Evolutionary conservation across 768 basidiomycete genomes (phyloP).

Genomic region (Pleurotus platypus): DNA sequence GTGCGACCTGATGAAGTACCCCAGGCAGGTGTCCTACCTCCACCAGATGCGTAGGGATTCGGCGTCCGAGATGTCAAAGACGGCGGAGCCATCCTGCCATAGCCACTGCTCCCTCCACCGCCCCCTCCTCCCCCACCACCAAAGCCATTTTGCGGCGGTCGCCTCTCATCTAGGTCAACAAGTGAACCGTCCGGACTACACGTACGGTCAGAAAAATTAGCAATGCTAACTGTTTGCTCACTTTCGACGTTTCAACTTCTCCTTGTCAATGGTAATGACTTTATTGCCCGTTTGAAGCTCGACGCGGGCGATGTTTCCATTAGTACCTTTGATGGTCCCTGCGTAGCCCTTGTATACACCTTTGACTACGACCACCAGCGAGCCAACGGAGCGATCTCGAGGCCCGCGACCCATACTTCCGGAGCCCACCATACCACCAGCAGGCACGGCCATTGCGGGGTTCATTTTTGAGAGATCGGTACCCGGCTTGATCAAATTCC

Average conservation of each 20-base stretch:
- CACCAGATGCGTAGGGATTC: constrained; percentile 57
- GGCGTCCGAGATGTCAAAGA: constrained; percentile 46
- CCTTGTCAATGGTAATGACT: constrained; percentile 81
- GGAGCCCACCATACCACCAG: constrained; percentile 78
- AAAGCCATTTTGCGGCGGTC: constrained; percentile 33
- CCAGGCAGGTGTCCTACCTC: constrained; percentile 57
- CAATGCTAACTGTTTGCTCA: constrained; percentile 33
- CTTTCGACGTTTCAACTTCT: constrained; percentile 70
- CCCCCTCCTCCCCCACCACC: too few relatives aligned
- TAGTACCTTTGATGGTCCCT: constrained; percentile 93
- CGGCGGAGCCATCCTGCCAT: constrained; percentile 8
- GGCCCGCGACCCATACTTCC: constrained; percentile 77
- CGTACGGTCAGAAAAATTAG: neutral
- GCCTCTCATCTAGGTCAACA: constrained; percentile 33
- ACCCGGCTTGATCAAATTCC: constrained; percentile 59
- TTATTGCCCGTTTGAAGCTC: constrained; percentile 90
- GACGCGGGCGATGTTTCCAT: constrained; percentile 81
- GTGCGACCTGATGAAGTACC: constrained; percentile 50
- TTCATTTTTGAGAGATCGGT: constrained; percentile 92
- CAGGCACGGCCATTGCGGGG: constrained; percentile 61
- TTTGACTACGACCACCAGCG: constrained; percentile 73
- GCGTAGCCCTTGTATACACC: constrained; percentile 89
- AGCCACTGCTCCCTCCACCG: constrained; percentile 26
- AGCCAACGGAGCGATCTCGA: constrained; percentile 79
- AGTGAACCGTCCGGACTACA: constrained; percentile 4